These are phyloP conservation scores for Hymenoscyphus albidus DNA, from an alignment of 2,329 filamentous ascomycete species.

Conservation along the genomic window DNA sequence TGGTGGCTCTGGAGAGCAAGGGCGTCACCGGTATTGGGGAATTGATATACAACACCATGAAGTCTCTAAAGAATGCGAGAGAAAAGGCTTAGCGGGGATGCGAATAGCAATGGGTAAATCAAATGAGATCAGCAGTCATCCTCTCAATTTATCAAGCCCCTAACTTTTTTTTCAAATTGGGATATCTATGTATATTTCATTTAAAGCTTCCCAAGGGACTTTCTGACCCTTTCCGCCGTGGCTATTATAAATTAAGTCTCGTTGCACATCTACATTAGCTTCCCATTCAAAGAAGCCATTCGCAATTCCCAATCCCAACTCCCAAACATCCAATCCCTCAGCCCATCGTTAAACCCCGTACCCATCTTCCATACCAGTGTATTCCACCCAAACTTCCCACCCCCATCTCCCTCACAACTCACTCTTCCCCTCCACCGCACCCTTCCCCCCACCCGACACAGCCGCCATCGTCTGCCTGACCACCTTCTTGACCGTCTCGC, in stretches of 20 bases:
- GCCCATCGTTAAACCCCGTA: background rate
- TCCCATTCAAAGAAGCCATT: background rate
- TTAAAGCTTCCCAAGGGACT: background rate
- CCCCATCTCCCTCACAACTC: conserved; percentile 24
- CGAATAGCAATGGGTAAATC: background rate
- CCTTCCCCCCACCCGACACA: conserved; percentile 13
- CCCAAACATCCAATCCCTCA: background rate
- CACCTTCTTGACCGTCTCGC: conserved; percentile 18
- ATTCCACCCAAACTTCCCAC: background rate
- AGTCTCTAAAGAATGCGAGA: conserved; percentile 54
- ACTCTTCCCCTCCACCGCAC: conserved; percentile 22
- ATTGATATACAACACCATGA: conserved; percentile 79
- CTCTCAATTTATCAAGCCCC: background rate
- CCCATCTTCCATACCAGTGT: background rate
- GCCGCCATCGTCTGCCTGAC: conserved; percentile 29
- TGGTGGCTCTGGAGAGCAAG: conserved; percentile 61
- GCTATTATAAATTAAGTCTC: background rate
- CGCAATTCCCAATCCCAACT: background rate
- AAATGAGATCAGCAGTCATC: background rate
- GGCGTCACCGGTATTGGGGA: conserved; percentile 64
- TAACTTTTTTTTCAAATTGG: background rate
- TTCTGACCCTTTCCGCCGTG: background rate
- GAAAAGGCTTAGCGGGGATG: conserved; percentile 6
- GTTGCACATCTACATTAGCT: background rate
- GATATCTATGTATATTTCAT: background rate